Base-by-base conservation (phyloP, 805 yeast genomes). In the Candida caryicola region DNA sequence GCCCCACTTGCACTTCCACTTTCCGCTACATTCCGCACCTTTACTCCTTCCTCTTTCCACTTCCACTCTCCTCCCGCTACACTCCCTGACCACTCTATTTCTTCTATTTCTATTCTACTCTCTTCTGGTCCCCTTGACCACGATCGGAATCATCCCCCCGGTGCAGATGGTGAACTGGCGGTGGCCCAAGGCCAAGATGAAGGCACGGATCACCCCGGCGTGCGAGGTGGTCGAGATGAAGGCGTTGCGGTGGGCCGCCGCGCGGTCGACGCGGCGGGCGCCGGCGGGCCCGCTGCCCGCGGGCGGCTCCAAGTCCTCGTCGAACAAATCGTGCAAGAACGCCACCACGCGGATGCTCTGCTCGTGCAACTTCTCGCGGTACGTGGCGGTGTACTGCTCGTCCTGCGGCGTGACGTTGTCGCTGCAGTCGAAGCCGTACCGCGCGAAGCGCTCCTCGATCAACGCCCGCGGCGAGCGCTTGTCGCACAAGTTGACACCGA, bases 101-200 rank as follows among this genome's bases (percentile, higher is more conserved):
- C n/a, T n/a, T n/a, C n/a, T n/a, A n/a, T n/a, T n/a, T n/a, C n/a
- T n/a, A n/a, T n/a, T n/a, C 17, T 17, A 25, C 14, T 36, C 17
- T 29, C 29, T 36, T 31, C 39, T 44, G 4, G 62, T 56, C 5
- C 69, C 82, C 50, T 74, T 75, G 16, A 80, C 70, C 3, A 79
- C 76, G 21, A 76, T 64, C 3, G 81, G 80, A 10, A 81, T 75
- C 69, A 79, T 72, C n/a, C 82, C 82, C 5, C 85, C 85, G 1
- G 85, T 79, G 23, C 79, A 73, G 31, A 81, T 71, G 17, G 78
- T 68, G 49, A 79, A 74, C n/a, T 67, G 62, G 40, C 84, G 66
- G 52, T 81, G 85, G 3, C 70, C 65, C 36, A 74, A 49, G 1
- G 72, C 81, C 27, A 78, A 67, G 10, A 79, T 59, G 4, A 73